Evolutionary conservation across 2,329 filamentous ascomycete genomes (phyloP), one percentile per base, ranked within the genome.

Genomic region (Rutstroemia sp.): DNA sequence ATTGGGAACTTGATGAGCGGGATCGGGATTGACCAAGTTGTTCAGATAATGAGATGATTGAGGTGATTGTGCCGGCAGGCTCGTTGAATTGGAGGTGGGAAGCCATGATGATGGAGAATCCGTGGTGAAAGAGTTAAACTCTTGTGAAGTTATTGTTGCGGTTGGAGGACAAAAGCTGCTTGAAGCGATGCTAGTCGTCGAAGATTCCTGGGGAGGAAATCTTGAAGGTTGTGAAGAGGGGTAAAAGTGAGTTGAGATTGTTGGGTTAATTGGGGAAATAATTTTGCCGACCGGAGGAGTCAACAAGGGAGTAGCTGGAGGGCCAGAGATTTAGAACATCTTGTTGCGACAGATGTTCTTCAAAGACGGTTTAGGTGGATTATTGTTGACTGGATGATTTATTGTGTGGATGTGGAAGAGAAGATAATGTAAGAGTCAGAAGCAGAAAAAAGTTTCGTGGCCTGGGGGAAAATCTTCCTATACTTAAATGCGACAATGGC

Each of bases 41-140:
- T 47, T 25, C 44, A 21, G 52, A 36, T 61, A 63, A 54, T 46
- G 51, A 9, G 39, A 75, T 68, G 72, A 75, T 71, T 81, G 74
- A 65, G 78, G 78, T 76, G 80, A 72, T 75, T 74, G 66, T 76
- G 80, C 82, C 82, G 81, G 81, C 80, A 77, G 79, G 78, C 76
- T 80, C 72, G 76, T 68, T 69, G 78, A 76, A 77, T 76, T 82
- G 77, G 83, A 84, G 80, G 42, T 53, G 51, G 86, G 81, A 84
- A 80, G 86, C 88, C 88, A 92, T 92, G 80, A 68, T 90, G 83
- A 82, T 72, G 74, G 71, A 73, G 83, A 81, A 88, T 87, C 87
- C 87, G 87, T 91, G 80, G 80, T 90, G 86, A 86, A 86, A 84
- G 88, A 84, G 82, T 78, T 69, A 66, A 79, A 82, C 82, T 86